Evolutionary conservation across 257 asterid species (phyloP), one percentile per base, ranked within the genome.

Genomic region (Orobanche coerulescens): DNA sequence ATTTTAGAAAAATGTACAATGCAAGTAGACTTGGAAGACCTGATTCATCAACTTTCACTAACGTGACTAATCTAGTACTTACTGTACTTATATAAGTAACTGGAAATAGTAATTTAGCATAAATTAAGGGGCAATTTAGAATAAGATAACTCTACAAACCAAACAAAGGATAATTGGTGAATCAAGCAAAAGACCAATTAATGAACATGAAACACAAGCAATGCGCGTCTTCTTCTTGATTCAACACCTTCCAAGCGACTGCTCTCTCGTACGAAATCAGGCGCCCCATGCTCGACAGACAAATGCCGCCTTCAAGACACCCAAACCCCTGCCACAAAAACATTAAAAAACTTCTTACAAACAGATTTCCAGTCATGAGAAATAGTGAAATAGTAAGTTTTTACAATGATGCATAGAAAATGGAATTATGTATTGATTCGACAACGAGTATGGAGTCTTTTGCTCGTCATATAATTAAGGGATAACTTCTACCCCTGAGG

Each of bases 261-360:
- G 95, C 94, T 59, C 95, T 75, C 76, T 92, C 95, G 18, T 81
- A 92, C 2, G 98, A 92, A 19, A 92, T 80, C 46, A 94, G 84
- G 42, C 98, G 72, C 49, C 98, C 92, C 96, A 88, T 92, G 65
- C 98, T 92, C 50, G 98, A 92, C 86, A 86, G 34, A 66, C 98
- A 88, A 4, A 88, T 79, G 4, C 96, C 95, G 2, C 98, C 98
- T 76, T 84, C 84, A 30, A 92, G 84, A 68, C 84, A 86, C 2
- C 81, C 93, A 52, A 92, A 92, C 6, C 98, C 98, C 98, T 92
- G 78, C 43, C 58, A 4, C 5, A 22, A n/a, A 53, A 49, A 23
- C 54, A 18, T 47, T 37, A 6, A 30, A 30, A n/a, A n/a, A 58
- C 4, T n/a, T 36, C 44, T 55, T 9, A 11, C 1, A 9, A 13